Evolutionary conservation across 805 yeast species (phyloP).

Genomic region (Candida krabiensis): DNA sequence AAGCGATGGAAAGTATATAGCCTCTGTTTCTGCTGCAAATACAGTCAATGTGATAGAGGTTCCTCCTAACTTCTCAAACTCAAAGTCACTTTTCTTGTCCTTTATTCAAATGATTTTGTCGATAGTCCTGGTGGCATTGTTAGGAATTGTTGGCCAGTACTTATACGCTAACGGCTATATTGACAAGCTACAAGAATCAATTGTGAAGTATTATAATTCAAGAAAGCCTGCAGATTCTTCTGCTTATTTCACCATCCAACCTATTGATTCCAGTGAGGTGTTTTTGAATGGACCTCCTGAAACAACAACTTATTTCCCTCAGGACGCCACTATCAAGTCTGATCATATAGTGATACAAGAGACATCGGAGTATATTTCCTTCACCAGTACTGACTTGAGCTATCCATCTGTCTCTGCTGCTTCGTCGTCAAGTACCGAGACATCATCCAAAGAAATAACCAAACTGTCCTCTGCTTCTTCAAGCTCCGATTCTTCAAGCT

Average conservation of each 20-base stretch:
- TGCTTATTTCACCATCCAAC: conserved; percentile 34
- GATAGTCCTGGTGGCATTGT: conserved; percentile 21
- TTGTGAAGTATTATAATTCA: conserved; percentile 21
- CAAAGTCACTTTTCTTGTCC: conserved; percentile 35
- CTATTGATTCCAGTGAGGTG: conserved; percentile 26
- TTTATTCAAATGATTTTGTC: conserved; percentile 28
- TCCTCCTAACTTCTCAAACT: conserved; percentile 48
- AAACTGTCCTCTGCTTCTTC: no score
- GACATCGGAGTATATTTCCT: conserved; percentile 1
- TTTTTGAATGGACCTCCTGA: conserved; percentile 18
- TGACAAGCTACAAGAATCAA: conserved; percentile 20
- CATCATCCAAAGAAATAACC: no score
- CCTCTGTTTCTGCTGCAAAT: conserved; percentile 76
- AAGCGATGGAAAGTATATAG: conserved; percentile 64
- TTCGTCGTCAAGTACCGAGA: no score
- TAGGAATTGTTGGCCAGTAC: conserved; percentile 29
- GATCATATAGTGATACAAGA: conserved; percentile 3
- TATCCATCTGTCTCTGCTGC: no score
- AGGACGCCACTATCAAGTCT: conserved; percentile 9
- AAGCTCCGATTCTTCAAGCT: no score
- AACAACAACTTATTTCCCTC: conserved; percentile 20
- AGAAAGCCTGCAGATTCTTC: conserved; percentile 33
- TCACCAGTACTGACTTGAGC: not conserved
- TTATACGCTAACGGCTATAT: conserved; percentile 31
- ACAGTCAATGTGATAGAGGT: conserved; percentile 62